Conservation (phyloP, 805 yeast species). For the Teunomyces funiuensis region DNA sequence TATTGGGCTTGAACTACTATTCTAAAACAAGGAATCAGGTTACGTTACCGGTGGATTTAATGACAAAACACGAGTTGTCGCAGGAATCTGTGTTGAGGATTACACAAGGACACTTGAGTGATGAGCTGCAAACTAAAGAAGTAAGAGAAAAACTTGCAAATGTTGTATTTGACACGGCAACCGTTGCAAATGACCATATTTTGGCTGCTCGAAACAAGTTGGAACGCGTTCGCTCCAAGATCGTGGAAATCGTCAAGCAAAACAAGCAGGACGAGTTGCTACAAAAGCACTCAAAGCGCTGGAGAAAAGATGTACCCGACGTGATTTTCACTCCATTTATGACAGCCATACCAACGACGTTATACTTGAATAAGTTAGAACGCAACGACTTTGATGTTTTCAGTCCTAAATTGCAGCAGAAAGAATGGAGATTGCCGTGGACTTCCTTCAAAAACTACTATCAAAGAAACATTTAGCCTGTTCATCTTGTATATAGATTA, state of each 20-base stretch:
- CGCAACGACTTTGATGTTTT: conserved; percentile 63
- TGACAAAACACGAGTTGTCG: conserved; percentile 53
- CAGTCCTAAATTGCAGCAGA: conserved; percentile 40
- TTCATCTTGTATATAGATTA: conserved; percentile 1
- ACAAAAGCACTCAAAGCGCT: conserved; percentile 24
- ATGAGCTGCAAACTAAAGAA: conserved; percentile 23
- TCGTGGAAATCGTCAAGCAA: conserved; percentile 27
- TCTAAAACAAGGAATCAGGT: conserved; percentile 51
- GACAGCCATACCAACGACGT: conserved; percentile 62
- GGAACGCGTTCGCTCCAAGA: conserved; percentile 33
- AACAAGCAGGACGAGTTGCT: conserved; percentile 24
- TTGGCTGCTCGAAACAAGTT: conserved; percentile 65
- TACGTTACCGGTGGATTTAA: conserved; percentile 60
- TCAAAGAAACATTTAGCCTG: conserved; percentile 31
- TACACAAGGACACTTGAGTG: conserved; percentile 41
- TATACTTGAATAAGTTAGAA: conserved; percentile 63
- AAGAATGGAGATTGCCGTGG: conserved; percentile 70
- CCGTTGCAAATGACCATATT: conserved; percentile 77
- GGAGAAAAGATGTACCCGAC: conserved; percentile 57
- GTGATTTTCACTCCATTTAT: conserved; percentile 66
- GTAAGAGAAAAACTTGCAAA: conserved; percentile 46
- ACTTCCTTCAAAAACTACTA: conserved; percentile 51
- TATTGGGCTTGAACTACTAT: conserved; percentile 60
- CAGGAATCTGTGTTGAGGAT: conserved; percentile 62
- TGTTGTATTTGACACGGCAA: conserved; percentile 67